These are phyloP conservation scores for Rhodotorula toruloides DNA, from an alignment of 768 basidiomycete genomes.

Conservation along the genomic window DNA sequence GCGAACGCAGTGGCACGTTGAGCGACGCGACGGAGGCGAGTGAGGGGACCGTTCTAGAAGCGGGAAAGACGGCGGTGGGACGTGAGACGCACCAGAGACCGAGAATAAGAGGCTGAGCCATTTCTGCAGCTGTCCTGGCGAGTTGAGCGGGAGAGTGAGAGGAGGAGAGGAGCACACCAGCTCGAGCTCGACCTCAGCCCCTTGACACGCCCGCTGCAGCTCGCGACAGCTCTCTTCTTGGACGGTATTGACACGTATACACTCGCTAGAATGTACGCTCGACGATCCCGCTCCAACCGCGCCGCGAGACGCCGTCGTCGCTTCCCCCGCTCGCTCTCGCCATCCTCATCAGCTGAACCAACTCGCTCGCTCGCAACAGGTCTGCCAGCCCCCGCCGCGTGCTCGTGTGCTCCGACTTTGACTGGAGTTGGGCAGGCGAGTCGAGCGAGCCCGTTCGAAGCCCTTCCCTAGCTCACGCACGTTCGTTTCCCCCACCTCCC, in stretches of 20 bases:
- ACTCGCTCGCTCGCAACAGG: background rate
- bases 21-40: background rate
- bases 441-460: background rate
- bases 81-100: conserved; percentile 35
- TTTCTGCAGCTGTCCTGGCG: background rate
- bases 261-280: too few relatives aligned
- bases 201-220: background rate
- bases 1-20: background rate
- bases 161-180: background rate
- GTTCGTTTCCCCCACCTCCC: conserved; percentile 8
- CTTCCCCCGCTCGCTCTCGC: background rate
- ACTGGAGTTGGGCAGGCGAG: conserved; percentile 60
- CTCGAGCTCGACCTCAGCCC: background rate
- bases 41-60: background rate
- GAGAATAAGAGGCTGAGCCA: conserved; percentile 30
- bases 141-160: background rate
- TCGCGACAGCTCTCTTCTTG: too few relatives aligned
- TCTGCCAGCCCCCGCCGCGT: conserved; percentile 49
- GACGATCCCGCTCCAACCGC: background rate
- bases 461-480: too few relatives aligned
- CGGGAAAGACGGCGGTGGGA: background rate
- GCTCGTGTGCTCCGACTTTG: conserved; percentile 91
- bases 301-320: background rate
- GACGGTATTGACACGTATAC: too few relatives aligned
- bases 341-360: too few relatives aligned